Base-by-base conservation (phyloP, 371 early-diverging fungal species). In the Saksenaea vasiformis region DNA sequence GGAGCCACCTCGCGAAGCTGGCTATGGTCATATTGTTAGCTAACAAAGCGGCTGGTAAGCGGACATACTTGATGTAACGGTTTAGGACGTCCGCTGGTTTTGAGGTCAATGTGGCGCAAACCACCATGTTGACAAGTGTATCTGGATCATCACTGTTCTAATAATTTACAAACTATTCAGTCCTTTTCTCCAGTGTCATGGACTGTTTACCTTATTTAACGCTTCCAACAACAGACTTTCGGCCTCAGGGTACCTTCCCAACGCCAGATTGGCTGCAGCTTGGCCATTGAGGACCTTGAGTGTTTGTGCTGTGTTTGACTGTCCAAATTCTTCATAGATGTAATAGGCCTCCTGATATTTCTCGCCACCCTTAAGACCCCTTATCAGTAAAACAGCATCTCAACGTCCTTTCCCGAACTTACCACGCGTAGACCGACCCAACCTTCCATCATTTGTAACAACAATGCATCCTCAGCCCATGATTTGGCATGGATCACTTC, bases 391-490 rank as follows among this genome's bases (percentile, higher is more conserved):
- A 55, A 28, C n/a, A 56, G 14, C 36, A 19, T 13, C 15, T 54
- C 13, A 1, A 26, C 9, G 47, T 37, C 14, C 10, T 14, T 58
- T 24, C 34, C 41, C 7, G 13, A 24, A 44, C 73, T 70, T 82
- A 88, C 91, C 39, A 84, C 73, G 39, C 81, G 82, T 56, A 95
- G 78, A 62, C 87, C 90, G 56, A 90, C 86, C 95, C 96, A 96
- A 11, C 95, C 94, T 70, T 98, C 98, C 65, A 93, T 87, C 66
- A 96, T 76, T 74, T 96, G 96, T n/a, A 94, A 91, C 37, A 95
- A 73, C 24, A 92, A 86, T 0, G 96, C 95, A 72, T 94, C 94
- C 69, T 96, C 96, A 0, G 94, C 89, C 95, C 95, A 94, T 11
- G 83, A 55, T 65, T 93, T 94, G 55, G 89, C 73, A 14, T 80